phyloP scores from a whole-genome alignment of 2,329 filamentous ascomycete species.

The Lasiodiplodia hormozganensis region DNA sequence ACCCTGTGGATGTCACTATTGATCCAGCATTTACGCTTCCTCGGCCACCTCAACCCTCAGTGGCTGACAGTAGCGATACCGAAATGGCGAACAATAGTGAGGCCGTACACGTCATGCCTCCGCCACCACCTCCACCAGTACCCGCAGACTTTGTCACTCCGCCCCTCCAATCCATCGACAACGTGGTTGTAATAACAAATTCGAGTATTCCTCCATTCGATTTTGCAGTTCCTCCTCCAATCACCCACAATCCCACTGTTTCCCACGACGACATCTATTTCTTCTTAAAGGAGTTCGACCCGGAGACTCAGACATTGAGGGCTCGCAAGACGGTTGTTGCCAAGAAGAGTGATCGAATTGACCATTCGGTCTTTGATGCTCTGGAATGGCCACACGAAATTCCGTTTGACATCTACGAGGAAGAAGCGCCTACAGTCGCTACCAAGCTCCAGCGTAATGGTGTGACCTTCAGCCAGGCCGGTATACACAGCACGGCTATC shows the following conservation, averaged over 20 bases:
- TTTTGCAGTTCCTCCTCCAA: conserved; percentile 39
- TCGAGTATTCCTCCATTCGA: conserved; percentile 8
- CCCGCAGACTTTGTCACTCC: conserved; percentile 32
- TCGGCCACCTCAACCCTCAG: neutral
- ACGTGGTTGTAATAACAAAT: conserved; percentile 8
- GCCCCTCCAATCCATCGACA: conserved; percentile 1
- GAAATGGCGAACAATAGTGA: conserved; percentile 17
- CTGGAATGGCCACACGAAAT: conserved; percentile 41
- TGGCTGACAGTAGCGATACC: neutral
- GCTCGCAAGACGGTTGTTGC: conserved; percentile 43
- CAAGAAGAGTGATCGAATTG: conserved; percentile 42
- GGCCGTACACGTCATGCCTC: neutral
- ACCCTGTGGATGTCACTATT: neutral
- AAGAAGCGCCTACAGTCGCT: conserved; percentile 46
- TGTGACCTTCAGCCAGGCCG: conserved; percentile 40
- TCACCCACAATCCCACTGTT: conserved; percentile 35
- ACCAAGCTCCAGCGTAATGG: conserved; percentile 34
- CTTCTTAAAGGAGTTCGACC: conserved; percentile 49
- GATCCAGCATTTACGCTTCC: neutral
- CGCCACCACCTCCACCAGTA: conserved; percentile 38
- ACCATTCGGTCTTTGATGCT: conserved; percentile 41
- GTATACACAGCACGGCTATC: conserved; percentile 37
- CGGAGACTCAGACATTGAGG: conserved; percentile 44
- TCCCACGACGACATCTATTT: conserved; percentile 46
- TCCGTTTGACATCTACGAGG: conserved; percentile 60